phyloP scores from a whole-genome alignment of 129 eudicot genomes.

The Apium graveolens region DNA sequence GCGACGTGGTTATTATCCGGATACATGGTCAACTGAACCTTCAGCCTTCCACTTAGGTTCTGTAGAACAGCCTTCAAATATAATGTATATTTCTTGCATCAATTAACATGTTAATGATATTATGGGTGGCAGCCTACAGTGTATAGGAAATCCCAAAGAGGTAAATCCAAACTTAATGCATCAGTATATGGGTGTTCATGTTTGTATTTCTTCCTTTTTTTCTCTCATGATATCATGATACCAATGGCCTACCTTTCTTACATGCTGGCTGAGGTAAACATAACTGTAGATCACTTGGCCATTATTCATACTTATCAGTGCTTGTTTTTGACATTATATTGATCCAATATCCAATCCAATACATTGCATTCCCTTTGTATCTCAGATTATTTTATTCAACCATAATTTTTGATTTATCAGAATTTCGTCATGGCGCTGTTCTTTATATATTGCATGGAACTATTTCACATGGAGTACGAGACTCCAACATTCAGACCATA shows the following conservation, averaged over 20 bases:
- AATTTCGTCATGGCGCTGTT: not conserved
- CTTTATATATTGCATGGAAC: not conserved
- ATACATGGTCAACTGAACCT: slow-evolving; percentile 11
- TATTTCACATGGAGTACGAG: not conserved
- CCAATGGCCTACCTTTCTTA: slow-evolving; percentile 68
- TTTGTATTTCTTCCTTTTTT: not conserved
- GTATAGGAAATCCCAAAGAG: slow-evolving; percentile 90
- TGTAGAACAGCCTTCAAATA: not conserved
- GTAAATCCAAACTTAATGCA: slow-evolving; percentile 22
- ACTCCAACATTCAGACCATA: not conserved
- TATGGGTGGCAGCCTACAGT: slow-evolving; percentile 86
- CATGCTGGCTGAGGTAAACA: slow-evolving; percentile 66
- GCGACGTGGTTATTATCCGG: slow-evolving; percentile 81
- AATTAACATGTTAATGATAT: slow-evolving; percentile 22
- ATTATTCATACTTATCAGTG: no score
- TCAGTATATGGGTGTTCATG: not conserved
- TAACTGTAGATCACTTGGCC: no score
- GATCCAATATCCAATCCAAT: not conserved
- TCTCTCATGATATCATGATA: slow-evolving; percentile 44
- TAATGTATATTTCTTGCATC: not conserved
- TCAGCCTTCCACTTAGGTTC: not conserved
- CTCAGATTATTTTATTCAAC: not conserved
- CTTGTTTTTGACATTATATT: no score
- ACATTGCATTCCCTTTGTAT: not conserved
- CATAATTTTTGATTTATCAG: not conserved